These are phyloP conservation scores for Mallotus nudiflorus DNA, from an alignment of 345 rosid species.

Conservation along the genomic window DNA sequence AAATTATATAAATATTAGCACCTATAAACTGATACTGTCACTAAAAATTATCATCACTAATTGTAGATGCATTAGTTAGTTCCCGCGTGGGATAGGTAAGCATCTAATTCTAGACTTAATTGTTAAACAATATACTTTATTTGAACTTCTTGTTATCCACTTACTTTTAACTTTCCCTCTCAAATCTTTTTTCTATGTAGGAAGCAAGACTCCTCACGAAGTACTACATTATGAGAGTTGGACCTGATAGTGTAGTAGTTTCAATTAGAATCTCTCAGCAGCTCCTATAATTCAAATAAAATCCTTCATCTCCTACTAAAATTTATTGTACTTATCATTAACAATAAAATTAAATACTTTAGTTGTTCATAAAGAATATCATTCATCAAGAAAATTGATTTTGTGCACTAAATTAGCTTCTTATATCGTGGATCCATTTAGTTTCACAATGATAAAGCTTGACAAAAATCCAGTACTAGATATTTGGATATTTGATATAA, in stretches of 20 bases:
- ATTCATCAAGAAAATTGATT: background rate
- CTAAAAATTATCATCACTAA: background rate
- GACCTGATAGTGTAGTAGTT: constrained; percentile 66
- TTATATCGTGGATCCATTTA: background rate
- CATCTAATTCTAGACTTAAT: background rate
- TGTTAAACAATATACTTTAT: background rate
- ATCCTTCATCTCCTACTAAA: background rate
- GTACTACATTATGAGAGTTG: constrained; percentile 71
- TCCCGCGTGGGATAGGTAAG: background rate
- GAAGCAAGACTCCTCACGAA: constrained; percentile 68
- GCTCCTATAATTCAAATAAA: constrained; percentile 46
- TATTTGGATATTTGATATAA: no score
- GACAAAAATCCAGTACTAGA: no score
- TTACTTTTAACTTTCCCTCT: background rate
- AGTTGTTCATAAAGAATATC: background rate
- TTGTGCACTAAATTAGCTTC: background rate
- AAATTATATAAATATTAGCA: background rate
- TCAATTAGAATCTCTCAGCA: constrained; percentile 87
- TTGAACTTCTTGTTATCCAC: background rate
- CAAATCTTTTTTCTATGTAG: background rate
- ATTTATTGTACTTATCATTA: background rate
- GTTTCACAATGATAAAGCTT: background rate
- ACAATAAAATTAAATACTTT: background rate
- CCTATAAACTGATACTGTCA: background rate
- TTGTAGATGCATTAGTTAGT: background rate